A percentile compares a stretch with the other conserved stretches of the same genome.
Evolutionary conservation across 164 flowering plant species (phyloP).

Genomic region (Vitis labrusca): DNA sequence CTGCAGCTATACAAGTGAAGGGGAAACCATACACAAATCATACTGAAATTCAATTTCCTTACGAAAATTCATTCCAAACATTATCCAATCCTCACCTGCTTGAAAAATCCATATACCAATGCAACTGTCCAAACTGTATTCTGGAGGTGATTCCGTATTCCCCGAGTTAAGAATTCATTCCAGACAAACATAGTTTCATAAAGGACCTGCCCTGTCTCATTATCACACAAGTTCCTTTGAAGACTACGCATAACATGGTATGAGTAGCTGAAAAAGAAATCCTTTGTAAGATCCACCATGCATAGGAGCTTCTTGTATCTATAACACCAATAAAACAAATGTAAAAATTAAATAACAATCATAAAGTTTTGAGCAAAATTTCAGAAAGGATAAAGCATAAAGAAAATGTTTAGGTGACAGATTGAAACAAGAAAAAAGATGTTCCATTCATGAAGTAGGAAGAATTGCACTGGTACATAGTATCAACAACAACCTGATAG

Average conservation of each 20-base stretch:
- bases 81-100: constrained; percentile 57
- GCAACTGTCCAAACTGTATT: constrained; percentile 76
- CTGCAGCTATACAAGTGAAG: not conserved
- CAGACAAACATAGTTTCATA: constrained; percentile 98
- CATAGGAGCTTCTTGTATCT: constrained; percentile 99
- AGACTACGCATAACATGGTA: constrained; percentile 95
- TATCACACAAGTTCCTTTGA: constrained; percentile 75
- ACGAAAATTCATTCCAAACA: not conserved
- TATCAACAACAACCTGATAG: not conserved
- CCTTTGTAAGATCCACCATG: constrained; percentile 96
- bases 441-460: constrained; percentile 15
- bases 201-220: constrained; percentile 54
- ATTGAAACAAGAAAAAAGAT: not conserved
- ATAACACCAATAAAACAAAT: constrained; percentile 28
- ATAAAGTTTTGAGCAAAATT: constrained; percentile 7
- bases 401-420: not conserved
- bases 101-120: constrained; percentile 85
- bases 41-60: not conserved
- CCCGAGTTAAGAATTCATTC: constrained; percentile 87
- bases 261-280: constrained; percentile 99
- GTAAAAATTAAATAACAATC: constrained; percentile 16
- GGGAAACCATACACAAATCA: not conserved
- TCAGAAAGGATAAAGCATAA: not conserved
- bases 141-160: constrained; percentile 54
- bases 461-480: constrained; percentile 11